Evolutionary conservation across 2,329 filamentous ascomycete genomes (phyloP).

Genomic region (Dothidotthia symphoricarpi): DNA sequence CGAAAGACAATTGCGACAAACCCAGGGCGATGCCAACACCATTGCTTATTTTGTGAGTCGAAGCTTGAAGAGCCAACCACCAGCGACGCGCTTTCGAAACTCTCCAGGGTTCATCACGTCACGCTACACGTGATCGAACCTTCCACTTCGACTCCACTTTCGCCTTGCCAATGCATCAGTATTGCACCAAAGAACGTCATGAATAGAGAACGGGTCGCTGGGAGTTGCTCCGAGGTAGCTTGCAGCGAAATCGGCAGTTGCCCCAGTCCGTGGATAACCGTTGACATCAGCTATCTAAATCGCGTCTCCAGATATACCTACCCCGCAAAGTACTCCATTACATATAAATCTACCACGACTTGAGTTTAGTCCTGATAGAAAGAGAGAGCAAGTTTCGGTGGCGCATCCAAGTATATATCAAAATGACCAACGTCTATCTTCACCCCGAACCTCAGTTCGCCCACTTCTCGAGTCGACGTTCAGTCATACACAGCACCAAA

Average conservation of each 20-base stretch:
- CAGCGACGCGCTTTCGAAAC: slow-evolving; percentile 25
- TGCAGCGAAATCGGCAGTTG: slow-evolving; percentile 25
- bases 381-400: too few species aligned
- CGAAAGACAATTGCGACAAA: slow-evolving; percentile 50
- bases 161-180: slow-evolving; percentile 15
- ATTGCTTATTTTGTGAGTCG: slow-evolving; percentile 8
- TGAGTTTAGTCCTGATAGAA: too few species aligned
- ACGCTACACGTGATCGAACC: slow-evolving; percentile 27
- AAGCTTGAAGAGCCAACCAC: slow-evolving; percentile 10
- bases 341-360: not conserved
- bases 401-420: not conserved
- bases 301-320: slow-evolving; percentile 1
- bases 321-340: slow-evolving; percentile 3
- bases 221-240: slow-evolving; percentile 15
- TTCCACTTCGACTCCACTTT: slow-evolving; percentile 2
- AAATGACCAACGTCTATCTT: slow-evolving; percentile 49
- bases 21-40: slow-evolving; percentile 46
- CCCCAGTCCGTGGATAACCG: slow-evolving; percentile 33
- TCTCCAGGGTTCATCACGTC: slow-evolving; percentile 15
- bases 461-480: slow-evolving; percentile 75
- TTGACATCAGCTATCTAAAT: slow-evolving; percentile 8
- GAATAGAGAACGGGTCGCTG: slow-evolving; percentile 5
- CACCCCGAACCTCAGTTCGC: slow-evolving; percentile 54
- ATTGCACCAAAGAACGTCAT: slow-evolving; percentile 5
- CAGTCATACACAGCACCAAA: slow-evolving; percentile 88